Evolutionary conservation across 805 yeast genomes (phyloP).

Genomic region (Candida lessepsii): DNA sequence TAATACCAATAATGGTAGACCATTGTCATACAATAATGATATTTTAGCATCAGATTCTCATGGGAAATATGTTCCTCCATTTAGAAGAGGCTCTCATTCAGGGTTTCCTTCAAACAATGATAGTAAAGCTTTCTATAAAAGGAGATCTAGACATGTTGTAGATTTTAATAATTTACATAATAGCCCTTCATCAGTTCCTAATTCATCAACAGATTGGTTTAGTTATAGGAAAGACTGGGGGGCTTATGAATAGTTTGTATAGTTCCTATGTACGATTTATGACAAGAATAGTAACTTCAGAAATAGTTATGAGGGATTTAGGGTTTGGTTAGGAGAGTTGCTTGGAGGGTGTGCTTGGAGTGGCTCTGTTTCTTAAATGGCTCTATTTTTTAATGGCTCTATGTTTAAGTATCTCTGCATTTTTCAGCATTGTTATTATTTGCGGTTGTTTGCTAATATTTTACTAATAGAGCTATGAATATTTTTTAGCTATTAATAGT

Average conservation of each 20-base stretch:
- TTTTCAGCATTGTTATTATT: too few species aligned
- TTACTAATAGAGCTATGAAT: too few species aligned
- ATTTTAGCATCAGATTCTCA: slow-evolving; percentile 20
- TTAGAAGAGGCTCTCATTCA: slow-evolving; percentile 50
- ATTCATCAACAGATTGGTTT: slow-evolving; percentile 22
- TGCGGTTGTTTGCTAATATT: too few species aligned
- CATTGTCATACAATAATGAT: slow-evolving; percentile 14
- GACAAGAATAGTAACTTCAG: background rate
- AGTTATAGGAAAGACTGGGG: slow-evolving; percentile 26
- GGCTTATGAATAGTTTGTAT: slow-evolving; percentile 22
- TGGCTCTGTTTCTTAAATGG: too few species aligned
- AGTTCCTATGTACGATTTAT: slow-evolving; percentile 1
- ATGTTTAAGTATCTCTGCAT: too few species aligned
- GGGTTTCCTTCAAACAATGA: slow-evolving; percentile 9
- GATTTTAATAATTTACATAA: slow-evolving; percentile 4
- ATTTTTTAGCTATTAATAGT: too few species aligned
- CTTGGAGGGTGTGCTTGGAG: too few species aligned
- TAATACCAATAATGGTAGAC: slow-evolving; percentile 8
- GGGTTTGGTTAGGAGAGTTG: too few species aligned
- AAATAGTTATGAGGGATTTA: too few species aligned
- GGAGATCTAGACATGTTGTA: background rate
- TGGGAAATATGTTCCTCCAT: slow-evolving; percentile 75
- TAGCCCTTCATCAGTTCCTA: slow-evolving; percentile 10
- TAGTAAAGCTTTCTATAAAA: slow-evolving; percentile 4
- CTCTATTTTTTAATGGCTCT: too few species aligned